These are phyloP conservation scores for Gastrolobium villosum DNA, from an alignment of 306 rosid genomes.

Conservation along the genomic window DNA sequence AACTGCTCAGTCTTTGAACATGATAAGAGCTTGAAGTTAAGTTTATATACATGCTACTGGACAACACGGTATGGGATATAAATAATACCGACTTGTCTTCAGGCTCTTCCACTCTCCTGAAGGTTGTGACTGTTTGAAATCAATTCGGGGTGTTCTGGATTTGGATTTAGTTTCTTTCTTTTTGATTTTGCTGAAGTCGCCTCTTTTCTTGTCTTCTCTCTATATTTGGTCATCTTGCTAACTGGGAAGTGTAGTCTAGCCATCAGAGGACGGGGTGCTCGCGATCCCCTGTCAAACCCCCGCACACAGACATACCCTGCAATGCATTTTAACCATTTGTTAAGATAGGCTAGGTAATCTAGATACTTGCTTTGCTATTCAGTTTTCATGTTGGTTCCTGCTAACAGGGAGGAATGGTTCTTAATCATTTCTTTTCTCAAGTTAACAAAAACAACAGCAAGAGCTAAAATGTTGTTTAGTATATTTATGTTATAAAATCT, in stretches of 20 bases:
- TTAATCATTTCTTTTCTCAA: constrained; percentile 10
- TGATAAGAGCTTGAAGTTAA: constrained; percentile 24
- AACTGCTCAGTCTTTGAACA: constrained; percentile 46
- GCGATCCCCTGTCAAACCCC: constrained; percentile 72
- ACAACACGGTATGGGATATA: constrained; percentile 45
- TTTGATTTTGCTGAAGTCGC: constrained; percentile 33
- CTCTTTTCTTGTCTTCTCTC: constrained; percentile 49
- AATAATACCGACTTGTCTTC: constrained; percentile 43
- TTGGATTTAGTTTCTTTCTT: constrained; percentile 8
- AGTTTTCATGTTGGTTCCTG: neutral
- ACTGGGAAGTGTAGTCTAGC: constrained; percentile 88
- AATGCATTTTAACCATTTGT: constrained; percentile 39
- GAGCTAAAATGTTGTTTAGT: neutral
- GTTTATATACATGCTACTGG: constrained; percentile 40
- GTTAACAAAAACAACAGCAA: neutral
- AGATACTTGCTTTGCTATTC: constrained; percentile 28
- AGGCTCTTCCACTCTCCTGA: constrained; percentile 32
- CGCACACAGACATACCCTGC: constrained; percentile 93
- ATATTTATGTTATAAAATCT: neutral
- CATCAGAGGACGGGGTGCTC: constrained; percentile 85
- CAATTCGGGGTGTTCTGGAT: constrained; percentile 39
- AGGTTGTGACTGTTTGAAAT: constrained; percentile 41
- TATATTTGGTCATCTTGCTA: constrained; percentile 66
- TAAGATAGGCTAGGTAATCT: constrained; percentile 21
- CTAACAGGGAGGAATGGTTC: constrained; percentile 17